phyloP scores from a whole-genome alignment of 495 filamentous ascomycete species.

The Aspergillus asperescens region DNA sequence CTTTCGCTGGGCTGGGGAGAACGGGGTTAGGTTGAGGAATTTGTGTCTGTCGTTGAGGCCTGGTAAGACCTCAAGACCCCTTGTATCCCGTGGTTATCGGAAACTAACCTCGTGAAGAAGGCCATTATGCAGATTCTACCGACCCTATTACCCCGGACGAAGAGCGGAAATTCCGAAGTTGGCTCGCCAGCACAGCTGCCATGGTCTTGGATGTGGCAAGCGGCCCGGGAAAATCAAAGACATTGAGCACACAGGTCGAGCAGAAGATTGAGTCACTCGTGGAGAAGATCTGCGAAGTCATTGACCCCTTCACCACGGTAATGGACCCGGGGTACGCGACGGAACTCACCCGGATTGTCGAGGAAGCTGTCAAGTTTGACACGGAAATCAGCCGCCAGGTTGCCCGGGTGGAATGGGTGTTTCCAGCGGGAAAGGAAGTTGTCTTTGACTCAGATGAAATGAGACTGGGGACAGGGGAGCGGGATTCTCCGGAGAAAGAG shows the following conservation, averaged over 20 bases:
- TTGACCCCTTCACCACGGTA: not conserved
- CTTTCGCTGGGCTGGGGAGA: conserved; percentile 3
- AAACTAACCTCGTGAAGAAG: not conserved
- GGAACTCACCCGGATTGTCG: not conserved
- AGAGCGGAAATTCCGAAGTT: conserved; percentile 3
- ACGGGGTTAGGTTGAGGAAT: not conserved
- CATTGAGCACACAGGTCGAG: not conserved
- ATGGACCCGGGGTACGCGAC: not conserved
- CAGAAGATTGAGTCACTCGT: not conserved
- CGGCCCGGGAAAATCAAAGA: not conserved
- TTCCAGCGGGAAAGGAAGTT: not conserved
- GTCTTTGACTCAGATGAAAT: not conserved
- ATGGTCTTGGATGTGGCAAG: not conserved
- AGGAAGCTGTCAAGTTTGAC: conserved; percentile 1
- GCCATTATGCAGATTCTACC: not conserved
- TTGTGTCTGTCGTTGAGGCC: not conserved
- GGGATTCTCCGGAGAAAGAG: not conserved
- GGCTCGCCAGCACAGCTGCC: not conserved
- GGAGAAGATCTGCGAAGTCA: not conserved
- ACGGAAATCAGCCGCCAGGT: conserved; percentile 2
- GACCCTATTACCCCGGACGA: not conserved
- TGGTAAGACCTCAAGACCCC: not conserved
- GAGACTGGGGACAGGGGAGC: not conserved
- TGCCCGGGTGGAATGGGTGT: conserved; percentile 3
- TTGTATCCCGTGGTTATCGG: no score